Conservation (phyloP, 805 yeast species). For the Saccharomycopsis sp. region DNA sequence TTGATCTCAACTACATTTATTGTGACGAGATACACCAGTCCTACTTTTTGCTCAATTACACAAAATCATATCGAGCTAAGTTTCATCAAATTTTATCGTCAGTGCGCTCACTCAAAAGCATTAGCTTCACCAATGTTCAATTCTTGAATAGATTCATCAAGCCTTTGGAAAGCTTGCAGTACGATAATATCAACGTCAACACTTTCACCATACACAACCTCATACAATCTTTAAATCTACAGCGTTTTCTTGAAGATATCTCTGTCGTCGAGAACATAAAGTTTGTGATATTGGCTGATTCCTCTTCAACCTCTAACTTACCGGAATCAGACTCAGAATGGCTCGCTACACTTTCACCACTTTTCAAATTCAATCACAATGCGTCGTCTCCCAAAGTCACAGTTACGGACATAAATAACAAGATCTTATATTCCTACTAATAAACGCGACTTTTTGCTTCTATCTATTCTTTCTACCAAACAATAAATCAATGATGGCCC, state of each 20-base stretch:
- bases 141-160: constrained; percentile 2
- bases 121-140: background rate
- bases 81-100: background rate
- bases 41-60: constrained; percentile 4
- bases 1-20: background rate
- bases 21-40: constrained; percentile 6
- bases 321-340: background rate
- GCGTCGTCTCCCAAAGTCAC: background rate
- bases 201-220: background rate
- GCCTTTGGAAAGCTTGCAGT: background rate
- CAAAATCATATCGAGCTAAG: background rate
- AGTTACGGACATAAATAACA: background rate
- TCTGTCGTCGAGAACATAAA: background rate
- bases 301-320: background rate
- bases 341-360: background rate
- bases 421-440: background rate
- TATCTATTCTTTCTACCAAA: background rate
- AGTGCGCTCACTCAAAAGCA: background rate
- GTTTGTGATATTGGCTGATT: background rate
- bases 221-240: constrained; percentile 1
- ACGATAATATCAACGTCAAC: background rate
- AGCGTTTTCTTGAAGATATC: background rate
- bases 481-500: background rate
- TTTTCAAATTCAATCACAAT: background rate
- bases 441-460: background rate